Evolutionary conservation across 1,139 yeast genomes (phyloP), one percentile per base, ranked within the genome.

Genomic region (Saccharomycopsis phalli): DNA sequence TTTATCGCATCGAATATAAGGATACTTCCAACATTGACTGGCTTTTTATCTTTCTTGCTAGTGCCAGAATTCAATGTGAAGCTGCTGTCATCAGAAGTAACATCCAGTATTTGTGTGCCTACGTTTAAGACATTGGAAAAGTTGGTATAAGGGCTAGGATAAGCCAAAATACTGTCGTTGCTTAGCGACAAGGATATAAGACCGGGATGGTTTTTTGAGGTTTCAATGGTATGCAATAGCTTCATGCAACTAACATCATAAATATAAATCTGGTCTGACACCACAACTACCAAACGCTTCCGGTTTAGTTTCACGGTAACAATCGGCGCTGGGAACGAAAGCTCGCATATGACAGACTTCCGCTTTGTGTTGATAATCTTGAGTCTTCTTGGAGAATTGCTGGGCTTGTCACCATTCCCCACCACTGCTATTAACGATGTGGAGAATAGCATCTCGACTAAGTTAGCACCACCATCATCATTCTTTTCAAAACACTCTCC

Each of bases 401-500:
- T 1, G 87, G 79, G 51, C 79, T 33, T 87, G 52, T 86, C 95
- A 4, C 95, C 95, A 45, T 80, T 62, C 1, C 94, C 95, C 3
- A 88, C 94, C 8, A 86, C 68, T 1, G 94, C 96, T 21, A 91
- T 69, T 34, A 91, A 67, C 1, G 95, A 83, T 0, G 98, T 86
- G 44, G 86, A 74, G 54, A 86, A 91, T 31, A 91, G 69, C 97
- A 91, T 88, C 58, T 88, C 96, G 26, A 87, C 81, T 14, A 84
- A 70, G 2, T 81, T 81, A 16, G 76, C 70, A 1, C 83, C 76
- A 37, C 78, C 81, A 31, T 67, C 70, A 43, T 56, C 59, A 46
- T 65, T 55, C 47, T 69, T 69, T 18, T 71, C 71, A 54, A 75
- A 83, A 54, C 93, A 84, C 51, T 76, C 76, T 11, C 94, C 94